Evolutionary conservation across 768 basidiomycete species (phyloP), one percentile per base, ranked within the genome.

Genomic region (Suillus clintonianus): DNA sequence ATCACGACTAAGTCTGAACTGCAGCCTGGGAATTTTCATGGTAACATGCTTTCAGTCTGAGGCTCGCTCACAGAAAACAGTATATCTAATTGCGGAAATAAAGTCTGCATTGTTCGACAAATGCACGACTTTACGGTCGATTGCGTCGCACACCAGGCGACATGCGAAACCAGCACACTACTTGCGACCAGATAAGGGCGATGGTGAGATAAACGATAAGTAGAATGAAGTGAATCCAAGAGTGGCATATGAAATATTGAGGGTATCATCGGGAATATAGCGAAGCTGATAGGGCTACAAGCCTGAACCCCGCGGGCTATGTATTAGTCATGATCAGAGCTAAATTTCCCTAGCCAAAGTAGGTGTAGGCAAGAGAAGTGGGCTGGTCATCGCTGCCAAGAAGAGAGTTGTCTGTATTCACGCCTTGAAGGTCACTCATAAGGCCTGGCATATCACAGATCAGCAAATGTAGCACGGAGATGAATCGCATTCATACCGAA

Each of bases 331-430:
- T n/a, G 27, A 36, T n/a, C 51, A 53, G 7, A 37, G 24, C 42
- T 13, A 45, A 36, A 48, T 7, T 27, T 36, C 32, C 27, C 27
- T 72, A 73, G 59, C 73, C 73, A 71, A 89, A 78, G 80, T 86
- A 89, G 39, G 64, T 59, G 15, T 71, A 62, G 37, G 83, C 91
- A 34, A 93, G 84, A 0, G 65, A 67, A 24, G 79, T 90, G 30
- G 87, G 89, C 32, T 68, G 50, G 43, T 83, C 83, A 59, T 78
- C 72, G 30, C 63, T 27, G 22, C 63, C 71, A 77, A 92, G 80
- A 45, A 94, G 79, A 39, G 75, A 68, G 71, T 92, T 87, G 36
- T 72, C 69, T 11, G 71, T 63, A 77, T 87, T 85, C 68, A 93
- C 89, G 57, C 82, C 81, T 55, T 78, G 74, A 79, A 89, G 77